Conservation (phyloP, 2,329 filamentous ascomycete genomes). For the Alternaria brassicicola region DNA sequence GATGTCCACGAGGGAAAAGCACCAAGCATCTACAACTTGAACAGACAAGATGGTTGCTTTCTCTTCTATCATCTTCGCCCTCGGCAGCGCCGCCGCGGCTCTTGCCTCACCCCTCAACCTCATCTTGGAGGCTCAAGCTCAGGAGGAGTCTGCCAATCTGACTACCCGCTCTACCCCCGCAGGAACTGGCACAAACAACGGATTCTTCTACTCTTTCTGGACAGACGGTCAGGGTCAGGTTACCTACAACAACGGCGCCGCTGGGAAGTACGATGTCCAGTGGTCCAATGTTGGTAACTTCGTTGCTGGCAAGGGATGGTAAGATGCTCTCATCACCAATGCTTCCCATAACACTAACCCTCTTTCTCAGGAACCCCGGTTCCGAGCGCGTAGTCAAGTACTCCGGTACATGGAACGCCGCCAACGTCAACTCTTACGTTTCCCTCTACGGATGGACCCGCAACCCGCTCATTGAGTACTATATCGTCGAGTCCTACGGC, state of each 20-base stretch:
- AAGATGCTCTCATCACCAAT: not conserved
- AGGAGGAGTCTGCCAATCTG: conserved; percentile 19
- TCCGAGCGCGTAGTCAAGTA: conserved; percentile 57
- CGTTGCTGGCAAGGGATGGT: conserved; percentile 64
- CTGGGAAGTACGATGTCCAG: conserved; percentile 52
- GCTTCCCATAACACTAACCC: not conserved
- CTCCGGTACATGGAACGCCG: conserved; percentile 53
- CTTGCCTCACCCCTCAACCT: conserved; percentile 38
- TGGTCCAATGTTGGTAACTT: conserved; percentile 62
- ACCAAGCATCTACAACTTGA: conserved; percentile 17
- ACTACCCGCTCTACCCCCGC: conserved; percentile 26
- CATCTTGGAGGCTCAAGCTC: conserved; percentile 22
- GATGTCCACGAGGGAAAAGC: not conserved
- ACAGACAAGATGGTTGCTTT: conserved; percentile 36
- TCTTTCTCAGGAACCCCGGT: conserved; percentile 52
- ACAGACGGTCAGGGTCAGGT: conserved; percentile 58
- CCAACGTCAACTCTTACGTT: conserved; percentile 60
- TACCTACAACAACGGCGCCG: conserved; percentile 60
- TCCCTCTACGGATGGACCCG: conserved; percentile 65
- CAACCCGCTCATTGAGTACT: conserved; percentile 63
- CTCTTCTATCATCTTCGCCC: conserved; percentile 37
- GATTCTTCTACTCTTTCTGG: conserved; percentile 59
- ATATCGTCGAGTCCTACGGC: conserved; percentile 62
- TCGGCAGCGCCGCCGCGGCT: conserved; percentile 33
- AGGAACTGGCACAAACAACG: conserved; percentile 38